Base-by-base conservation (phyloP, 352 stramenopile species). In the Peronosclerospora sorghi region DNA sequence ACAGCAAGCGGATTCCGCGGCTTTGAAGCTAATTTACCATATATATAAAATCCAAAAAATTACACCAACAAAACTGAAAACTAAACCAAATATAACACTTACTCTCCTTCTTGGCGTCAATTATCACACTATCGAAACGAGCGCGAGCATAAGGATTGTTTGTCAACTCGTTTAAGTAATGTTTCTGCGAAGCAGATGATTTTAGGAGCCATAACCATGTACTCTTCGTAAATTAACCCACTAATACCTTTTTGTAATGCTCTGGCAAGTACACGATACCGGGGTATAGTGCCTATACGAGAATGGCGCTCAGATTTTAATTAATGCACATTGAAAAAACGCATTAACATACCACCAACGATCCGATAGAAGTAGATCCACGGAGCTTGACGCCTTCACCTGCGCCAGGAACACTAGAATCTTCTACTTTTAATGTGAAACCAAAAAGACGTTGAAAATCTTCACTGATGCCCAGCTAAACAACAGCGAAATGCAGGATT, bases 81-180 rank as follows among this genome's bases (percentile, higher is more conserved):
- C 6, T 0, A 48, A n/a, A 17, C 6, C 13, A 39, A 34, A 21
- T 13, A 44, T 21, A 21, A 28, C 24, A 15, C 68, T 29, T 50
- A 92, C 80, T 62, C 39, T 82, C 71, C 46, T 82, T 73, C 44
- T 86, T 88, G 34, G 71, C 80, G 30, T 93, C 71, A 47, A 93
- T 90, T 38, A 93, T 83, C 13, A 86, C 72, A 58, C 80, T 86
- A 59, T 93, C 80, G 39, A 93, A 93, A 6, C 80, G 75, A 14
- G 77, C 77, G 24, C 80, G 67, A 17, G 80, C 77, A 41, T 69
- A 93, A 13, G 63, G 47, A 41, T 93, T 93, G 53, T 86, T 72
- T 5, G 77, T 75, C 23, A 93, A 56, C 17, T 86, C 67, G 26
- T 64, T 55, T 24, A 93, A 32, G 24, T 82, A 63, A 35, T 89